Evolutionary conservation across 371 early-diverging fungal species (phyloP).

Genomic region (Mucor lusitanicus): DNA sequence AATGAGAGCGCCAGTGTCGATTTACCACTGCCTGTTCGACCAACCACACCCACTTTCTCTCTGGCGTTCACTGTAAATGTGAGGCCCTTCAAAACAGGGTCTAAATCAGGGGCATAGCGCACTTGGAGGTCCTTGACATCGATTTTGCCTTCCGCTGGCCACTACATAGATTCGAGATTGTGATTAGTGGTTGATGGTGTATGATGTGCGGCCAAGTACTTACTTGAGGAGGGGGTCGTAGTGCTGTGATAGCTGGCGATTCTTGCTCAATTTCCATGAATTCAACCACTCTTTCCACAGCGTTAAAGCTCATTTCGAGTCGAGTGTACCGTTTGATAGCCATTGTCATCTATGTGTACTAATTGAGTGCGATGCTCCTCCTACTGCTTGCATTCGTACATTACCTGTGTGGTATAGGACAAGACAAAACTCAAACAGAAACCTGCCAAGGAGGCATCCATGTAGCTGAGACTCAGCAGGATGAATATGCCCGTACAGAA

Average conservation of each 20-base stretch:
- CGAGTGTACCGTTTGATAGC: slow-evolving; percentile 62
- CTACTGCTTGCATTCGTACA: slow-evolving; percentile 25
- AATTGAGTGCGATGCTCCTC: neutral
- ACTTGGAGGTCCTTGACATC: slow-evolving; percentile 63
- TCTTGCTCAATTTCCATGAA: slow-evolving; percentile 76
- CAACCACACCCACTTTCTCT: slow-evolving; percentile 79
- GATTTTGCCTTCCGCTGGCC: slow-evolving; percentile 74
- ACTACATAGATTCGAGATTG: slow-evolving; percentile 24
- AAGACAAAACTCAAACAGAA: slow-evolving; percentile 78
- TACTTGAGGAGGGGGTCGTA: slow-evolving; percentile 57
- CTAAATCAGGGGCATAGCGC: slow-evolving; percentile 63
- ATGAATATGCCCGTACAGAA: slow-evolving; percentile 63
- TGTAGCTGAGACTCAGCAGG: slow-evolving; percentile 42
- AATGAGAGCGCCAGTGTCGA: slow-evolving; percentile 72
- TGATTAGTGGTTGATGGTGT: neutral
- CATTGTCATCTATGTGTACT: slow-evolving; percentile 25
- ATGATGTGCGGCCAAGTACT: neutral
- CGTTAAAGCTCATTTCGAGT: slow-evolving; percentile 80
- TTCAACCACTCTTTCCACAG: slow-evolving; percentile 82
- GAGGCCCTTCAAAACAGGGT: slow-evolving; percentile 72
- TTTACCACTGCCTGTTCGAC: slow-evolving; percentile 82
- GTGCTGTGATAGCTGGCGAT: slow-evolving; percentile 44
- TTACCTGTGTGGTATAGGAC: slow-evolving; percentile 61
- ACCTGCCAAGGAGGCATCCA: slow-evolving; percentile 84
- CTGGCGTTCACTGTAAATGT: slow-evolving; percentile 61